Conservation (phyloP, 2,329 filamentous ascomycete genomes). For the Fusarium dimerum region DNA sequence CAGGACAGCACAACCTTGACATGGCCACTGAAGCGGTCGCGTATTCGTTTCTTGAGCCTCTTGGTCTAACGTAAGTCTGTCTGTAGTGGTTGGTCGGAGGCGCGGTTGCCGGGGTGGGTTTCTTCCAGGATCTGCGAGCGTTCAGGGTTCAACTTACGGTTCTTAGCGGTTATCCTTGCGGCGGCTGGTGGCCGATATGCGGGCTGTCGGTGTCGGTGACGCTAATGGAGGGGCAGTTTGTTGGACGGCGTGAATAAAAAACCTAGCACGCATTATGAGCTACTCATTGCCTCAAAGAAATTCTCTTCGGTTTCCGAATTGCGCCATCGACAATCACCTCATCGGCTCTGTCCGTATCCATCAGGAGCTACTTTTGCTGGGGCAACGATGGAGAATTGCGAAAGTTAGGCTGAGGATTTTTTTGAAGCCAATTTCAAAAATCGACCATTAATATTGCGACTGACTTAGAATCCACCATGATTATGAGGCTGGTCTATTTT, state of each 20-base stretch:
- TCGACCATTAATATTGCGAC: constrained; percentile 13
- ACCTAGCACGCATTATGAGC: constrained; percentile 14
- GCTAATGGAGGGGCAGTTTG: constrained; percentile 28
- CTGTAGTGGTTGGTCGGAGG: constrained; percentile 19
- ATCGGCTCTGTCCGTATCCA: constrained; percentile 14
- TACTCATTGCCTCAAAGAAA: constrained; percentile 10
- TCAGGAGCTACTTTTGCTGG: constrained; percentile 4
- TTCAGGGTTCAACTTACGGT: constrained; percentile 7
- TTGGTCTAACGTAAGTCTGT: too few relatives aligned
- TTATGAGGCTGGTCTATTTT: too few relatives aligned
- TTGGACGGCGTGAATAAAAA: constrained; percentile 1
- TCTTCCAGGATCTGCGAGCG: not conserved
- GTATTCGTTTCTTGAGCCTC: constrained; percentile 23
- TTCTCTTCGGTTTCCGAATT: constrained; percentile 29
- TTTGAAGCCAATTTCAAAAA: constrained; percentile 15
- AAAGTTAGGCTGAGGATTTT: too few relatives aligned
- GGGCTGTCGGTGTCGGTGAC: constrained; percentile 30
- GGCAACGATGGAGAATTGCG: constrained; percentile 11
- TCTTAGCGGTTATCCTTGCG: too few relatives aligned
- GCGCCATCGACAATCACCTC: constrained; percentile 29
- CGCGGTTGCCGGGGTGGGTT: constrained; percentile 29
- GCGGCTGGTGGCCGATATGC: constrained; percentile 11
- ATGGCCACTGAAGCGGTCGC: constrained; percentile 11
- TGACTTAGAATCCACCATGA: constrained; percentile 8
- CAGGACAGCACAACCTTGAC: too few relatives aligned